Evolutionary conservation across 1,284 basidiomycete genomes (phyloP), one percentile per base, ranked within the genome.

Genomic region (Pyrrhoderma lamaoense): DNA sequence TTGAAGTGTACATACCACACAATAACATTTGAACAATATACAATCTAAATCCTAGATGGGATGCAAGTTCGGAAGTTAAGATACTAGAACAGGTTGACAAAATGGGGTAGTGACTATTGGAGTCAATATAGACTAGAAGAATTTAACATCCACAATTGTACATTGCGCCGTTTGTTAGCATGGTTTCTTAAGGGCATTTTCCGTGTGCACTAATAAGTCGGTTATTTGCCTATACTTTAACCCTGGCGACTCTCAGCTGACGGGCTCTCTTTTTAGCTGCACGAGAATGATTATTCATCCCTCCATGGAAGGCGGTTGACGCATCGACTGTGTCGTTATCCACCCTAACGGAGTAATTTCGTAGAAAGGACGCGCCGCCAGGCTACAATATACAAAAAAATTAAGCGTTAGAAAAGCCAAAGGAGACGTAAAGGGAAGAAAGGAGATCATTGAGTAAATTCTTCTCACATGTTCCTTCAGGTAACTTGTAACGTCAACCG

Each of bases 221-320:
- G 11, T 5, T 31, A 31, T 11, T 31, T 5, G 27, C 27, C 11
- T 31, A 31, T 31, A 31, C 5, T 31, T 31, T 11, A 11, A 50
- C 27, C 16, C 36, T 49, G 8, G 52, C 52, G 25, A 54, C 47
- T 34, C 52, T 27, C 37, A 50, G 21, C 16, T 50, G 35, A 3
- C 42, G 8, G 22, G 22, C 11, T 9, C 47, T 40, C 22, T 47
- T 49, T 44, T 38, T 75, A 13, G 84, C 84, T 1, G 78, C 75
- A 21, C 74, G 71, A 18, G 81, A 80, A 60, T 89, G 85, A 51
- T 78, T 79, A 62, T 89, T 89, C 60, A 87, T 66, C 11, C 84
- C 84, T 11, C 85, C 85, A 49, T 75, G 69, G 66, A 87, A 88
- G 2, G 85, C 81, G 72, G 73, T 76, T 11, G 74, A 74, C 0